Base-by-base conservation (phyloP, 1,139 yeast species). In the Pneumocystis oryctolagi region DNA sequence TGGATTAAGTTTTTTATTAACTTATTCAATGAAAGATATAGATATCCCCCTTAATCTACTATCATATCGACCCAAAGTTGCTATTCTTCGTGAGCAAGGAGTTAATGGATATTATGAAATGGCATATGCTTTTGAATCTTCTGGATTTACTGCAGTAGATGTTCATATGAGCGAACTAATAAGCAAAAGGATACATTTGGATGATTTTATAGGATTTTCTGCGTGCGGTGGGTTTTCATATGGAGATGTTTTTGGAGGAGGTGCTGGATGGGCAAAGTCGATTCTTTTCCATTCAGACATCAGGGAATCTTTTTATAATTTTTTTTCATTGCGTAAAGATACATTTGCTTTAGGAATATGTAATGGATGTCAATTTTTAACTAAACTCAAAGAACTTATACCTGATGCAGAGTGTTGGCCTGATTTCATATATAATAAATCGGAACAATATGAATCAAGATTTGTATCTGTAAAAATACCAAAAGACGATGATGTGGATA, bases 161-260 rank as follows among this genome's bases (percentile, higher is more conserved):
- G 96, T 94, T 58, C 97, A 95, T 73, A 92, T 94, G 98, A 83
- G 95, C 18, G 99, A 94, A 73, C 81, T 94, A 65, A 78, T 90
- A 67, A 76, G 80, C 56, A 95, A 95, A 58, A 79, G 78, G 70
- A 85, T 86, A 56, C 75, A 83, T n/a, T 79, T 94, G 69, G 84
- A 82, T 70, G 85, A 83, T 61, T 94, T 92, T 75, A 89, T 85
- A 61, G 99, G 99, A 67, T 71, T 94, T 65, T 98, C 97, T 63
- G 98, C 98, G 4, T 94, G 98, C 77, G 99, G 99, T 76, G 99
- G 99, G 35, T 94, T 94, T 79, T 89, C 97, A 1, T 94, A 90
- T 72, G 99, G 99, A 80, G 99, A 94, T 76, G 99, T 94, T 60
- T 79, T 94, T 66, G 98, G 99, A 69, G 98, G 98, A 37, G 99